Percentiles rank a stretch among this genome's conserved stretches.
Conservation (phyloP, 106 monocot genomes). For the Dendrobium catenatum region DNA sequence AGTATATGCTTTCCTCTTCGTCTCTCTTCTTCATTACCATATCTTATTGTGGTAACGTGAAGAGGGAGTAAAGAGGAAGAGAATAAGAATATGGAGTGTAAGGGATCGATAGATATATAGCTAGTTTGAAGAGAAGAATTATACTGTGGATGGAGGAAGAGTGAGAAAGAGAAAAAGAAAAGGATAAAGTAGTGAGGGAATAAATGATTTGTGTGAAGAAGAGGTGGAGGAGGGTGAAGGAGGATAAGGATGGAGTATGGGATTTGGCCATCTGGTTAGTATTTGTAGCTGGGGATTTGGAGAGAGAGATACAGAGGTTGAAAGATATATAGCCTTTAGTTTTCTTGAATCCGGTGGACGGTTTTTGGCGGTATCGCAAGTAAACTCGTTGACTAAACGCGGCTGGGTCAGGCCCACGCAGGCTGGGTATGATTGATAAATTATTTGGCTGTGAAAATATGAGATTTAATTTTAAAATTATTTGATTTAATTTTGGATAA, state of each 20-base stretch:
- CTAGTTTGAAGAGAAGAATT: not conserved
- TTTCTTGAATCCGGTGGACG: too few relatives aligned
- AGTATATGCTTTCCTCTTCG: conserved; percentile 6
- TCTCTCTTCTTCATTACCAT: conserved; percentile 2
- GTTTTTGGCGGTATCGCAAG: too few relatives aligned
- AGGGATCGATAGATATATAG: not conserved
- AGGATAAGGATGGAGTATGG: not conserved
- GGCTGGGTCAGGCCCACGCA: too few relatives aligned
- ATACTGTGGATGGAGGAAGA: not conserved
- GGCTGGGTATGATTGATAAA: too few relatives aligned
- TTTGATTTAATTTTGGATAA: too few relatives aligned
- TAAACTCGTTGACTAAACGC: too few relatives aligned
- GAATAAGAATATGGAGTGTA: not conserved
- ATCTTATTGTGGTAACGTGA: not conserved
- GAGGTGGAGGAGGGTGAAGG: not conserved
- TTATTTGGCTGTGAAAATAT: too few relatives aligned
- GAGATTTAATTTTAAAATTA: too few relatives aligned
- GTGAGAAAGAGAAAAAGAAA: not conserved
- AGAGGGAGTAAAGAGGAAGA: not conserved
- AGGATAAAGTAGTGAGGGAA: not conserved
- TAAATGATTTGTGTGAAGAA: not conserved
- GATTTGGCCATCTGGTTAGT: not conserved
- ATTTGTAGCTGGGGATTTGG: not conserved
- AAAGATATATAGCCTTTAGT: too few relatives aligned
- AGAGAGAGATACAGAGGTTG: not conserved